Evolutionary conservation across 345 rosid genomes (phyloP).

Genomic region (Ceriops decandra): DNA sequence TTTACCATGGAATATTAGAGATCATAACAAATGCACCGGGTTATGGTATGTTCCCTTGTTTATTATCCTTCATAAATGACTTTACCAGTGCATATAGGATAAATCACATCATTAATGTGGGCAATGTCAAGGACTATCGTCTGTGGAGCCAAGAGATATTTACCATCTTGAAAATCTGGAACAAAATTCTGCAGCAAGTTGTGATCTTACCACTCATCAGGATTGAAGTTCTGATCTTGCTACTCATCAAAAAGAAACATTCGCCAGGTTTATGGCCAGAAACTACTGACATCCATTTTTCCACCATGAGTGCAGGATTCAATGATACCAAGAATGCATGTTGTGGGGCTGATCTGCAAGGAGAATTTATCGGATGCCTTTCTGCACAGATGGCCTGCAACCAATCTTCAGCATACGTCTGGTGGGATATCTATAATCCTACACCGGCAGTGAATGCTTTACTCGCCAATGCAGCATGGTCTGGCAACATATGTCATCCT

Average conservation of each 20-base stretch:
- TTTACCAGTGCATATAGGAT: too few species aligned
- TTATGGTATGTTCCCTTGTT: conserved; percentile 33
- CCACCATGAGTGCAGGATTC: conserved; percentile 40
- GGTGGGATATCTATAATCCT: conserved; percentile 79
- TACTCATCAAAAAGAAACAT: too few species aligned
- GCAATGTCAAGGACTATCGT: background rate
- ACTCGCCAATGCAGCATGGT: conserved; percentile 60
- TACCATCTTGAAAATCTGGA: background rate
- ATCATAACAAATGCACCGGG: conserved; percentile 35
- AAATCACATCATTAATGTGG: too few species aligned
- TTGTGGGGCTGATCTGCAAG: conserved; percentile 49
- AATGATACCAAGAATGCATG: conserved; percentile 42
- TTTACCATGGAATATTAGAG: conserved; percentile 47
- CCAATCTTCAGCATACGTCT: conserved; percentile 38
- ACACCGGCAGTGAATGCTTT: conserved; percentile 43
- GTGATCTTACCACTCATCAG: too few species aligned
- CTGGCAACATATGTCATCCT: conserved; percentile 56
- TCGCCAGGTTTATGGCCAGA: too few species aligned
- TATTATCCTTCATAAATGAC: background rate
- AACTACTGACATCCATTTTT: background rate
- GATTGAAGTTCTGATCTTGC: too few species aligned
- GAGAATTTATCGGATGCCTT: conserved; percentile 49
- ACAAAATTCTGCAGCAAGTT: too few species aligned
- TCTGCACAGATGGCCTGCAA: conserved; percentile 51
- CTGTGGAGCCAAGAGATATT: background rate